Evolutionary conservation across 495 filamentous ascomycete species (phyloP), one percentile per base, ranked within the genome.

Genomic region (Tuber calosporum): DNA sequence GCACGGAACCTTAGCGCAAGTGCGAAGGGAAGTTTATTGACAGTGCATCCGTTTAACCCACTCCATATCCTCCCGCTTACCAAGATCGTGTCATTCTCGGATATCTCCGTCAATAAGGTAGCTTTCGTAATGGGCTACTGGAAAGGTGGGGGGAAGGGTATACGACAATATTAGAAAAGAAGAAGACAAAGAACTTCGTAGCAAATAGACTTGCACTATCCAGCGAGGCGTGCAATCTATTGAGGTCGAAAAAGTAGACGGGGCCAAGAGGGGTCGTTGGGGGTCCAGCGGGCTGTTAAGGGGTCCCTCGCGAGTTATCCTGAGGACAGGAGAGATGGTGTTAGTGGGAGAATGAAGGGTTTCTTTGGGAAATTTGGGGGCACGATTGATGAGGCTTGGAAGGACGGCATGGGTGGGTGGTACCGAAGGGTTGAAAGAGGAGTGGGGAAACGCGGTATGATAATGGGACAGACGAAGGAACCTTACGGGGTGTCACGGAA

Each of bases 11-110:
- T 87, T 81, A 40, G 37, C 15, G n/a, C 34, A 3, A 66, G 58
- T 42, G 73, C 71, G 72, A 68, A 79, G 36, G 82, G 78, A 13
- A 82, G 87, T 2, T 76, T 90, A 5, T 72, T 89, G 0, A 84
- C 89, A 6, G 87, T 87, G 30, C 89, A 90, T 77, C 88, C 88
- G 1, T 90, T 87, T 74, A 89, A 90, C 58, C 88, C 87, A 26
- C 89, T 87, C 9, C 87, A 90, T 77, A 83, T 90, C 40, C 89
- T 90, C 85, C 88, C 88, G 0, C 76, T 90, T 0, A 81, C 89
- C n/a, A 87, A 89, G 79, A 80, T 89, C 71, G 88, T 89, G 1
- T 87, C 87, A 0, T 83, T 84, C 0, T 80, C 84, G 0, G 45
- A 74, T 22, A 88, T 87, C 0, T 71, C 75, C 0, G 37, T 81